phyloP scores from a whole-genome alignment of 345 rosid species.

The Pugionium dolabratum region DNA sequence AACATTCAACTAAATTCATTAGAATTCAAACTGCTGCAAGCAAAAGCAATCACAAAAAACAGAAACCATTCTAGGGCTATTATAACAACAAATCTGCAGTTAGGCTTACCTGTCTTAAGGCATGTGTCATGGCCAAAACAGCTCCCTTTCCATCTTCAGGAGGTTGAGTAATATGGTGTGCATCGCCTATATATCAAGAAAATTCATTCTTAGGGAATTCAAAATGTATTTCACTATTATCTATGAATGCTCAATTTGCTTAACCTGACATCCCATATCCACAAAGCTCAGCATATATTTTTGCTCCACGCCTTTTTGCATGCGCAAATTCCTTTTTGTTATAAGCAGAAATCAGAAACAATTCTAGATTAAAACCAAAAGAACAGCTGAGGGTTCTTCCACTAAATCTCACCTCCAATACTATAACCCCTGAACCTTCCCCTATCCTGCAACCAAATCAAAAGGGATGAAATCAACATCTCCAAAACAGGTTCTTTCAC shows the following conservation, averaged over 20 bases:
- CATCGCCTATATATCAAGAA: slow-evolving; percentile 66
- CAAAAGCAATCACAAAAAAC: slow-evolving; percentile 2
- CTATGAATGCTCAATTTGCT: slow-evolving; percentile 1
- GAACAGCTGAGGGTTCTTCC: not conserved
- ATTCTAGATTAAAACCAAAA: slow-evolving; percentile 5
- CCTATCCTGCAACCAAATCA: slow-evolving; percentile 70
- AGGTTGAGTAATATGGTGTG: slow-evolving; percentile 92
- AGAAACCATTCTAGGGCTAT: slow-evolving; percentile 13
- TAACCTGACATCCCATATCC: slow-evolving; percentile 99
- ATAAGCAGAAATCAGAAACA: slow-evolving; percentile 23
- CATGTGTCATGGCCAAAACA: slow-evolving; percentile 81
- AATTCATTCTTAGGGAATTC: slow-evolving; percentile 5
- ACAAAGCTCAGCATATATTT: slow-evolving; percentile 84
- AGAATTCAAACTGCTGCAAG: slow-evolving; percentile 21
- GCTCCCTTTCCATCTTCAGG: slow-evolving; percentile 92
- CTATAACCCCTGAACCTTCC: slow-evolving; percentile 86
- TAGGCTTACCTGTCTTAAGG: slow-evolving; percentile 64
- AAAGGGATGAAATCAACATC: slow-evolving; percentile 20
- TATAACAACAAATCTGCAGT: not conserved
- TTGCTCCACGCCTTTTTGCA: slow-evolving; percentile 84
- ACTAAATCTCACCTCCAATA: slow-evolving; percentile 68
- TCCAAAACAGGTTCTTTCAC: slow-evolving; percentile 6
- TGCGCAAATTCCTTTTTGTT: slow-evolving; percentile 80
- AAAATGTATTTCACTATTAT: slow-evolving; percentile 13
- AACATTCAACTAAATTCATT: slow-evolving; percentile 26